A percentile compares a stretch with the other conserved stretches of the same genome.
Conservation (phyloP, 176 grass and related monocot species). For the Triticum dicoccoides region DNA sequence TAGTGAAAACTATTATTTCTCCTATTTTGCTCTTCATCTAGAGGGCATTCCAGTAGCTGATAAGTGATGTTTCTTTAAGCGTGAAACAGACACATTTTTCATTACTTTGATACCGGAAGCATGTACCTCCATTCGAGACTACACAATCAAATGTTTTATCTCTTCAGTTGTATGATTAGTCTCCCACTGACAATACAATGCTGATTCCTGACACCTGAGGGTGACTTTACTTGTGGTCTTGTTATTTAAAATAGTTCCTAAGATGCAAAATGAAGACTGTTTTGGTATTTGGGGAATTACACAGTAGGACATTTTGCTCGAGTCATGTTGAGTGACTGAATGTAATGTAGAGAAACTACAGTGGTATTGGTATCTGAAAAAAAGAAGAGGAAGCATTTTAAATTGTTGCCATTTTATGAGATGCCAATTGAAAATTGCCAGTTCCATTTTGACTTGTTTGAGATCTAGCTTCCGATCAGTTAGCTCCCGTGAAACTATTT, state of each 20-base stretch:
- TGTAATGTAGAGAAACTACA: neutral
- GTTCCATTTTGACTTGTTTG: constrained; percentile 9
- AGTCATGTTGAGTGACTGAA: neutral
- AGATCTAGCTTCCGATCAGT: neutral
- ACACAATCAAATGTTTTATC: neutral
- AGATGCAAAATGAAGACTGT: neutral
- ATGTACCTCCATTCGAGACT: neutral
- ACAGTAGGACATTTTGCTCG: constrained; percentile 1
- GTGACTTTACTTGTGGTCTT: neutral
- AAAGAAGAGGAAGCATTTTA: neutral
- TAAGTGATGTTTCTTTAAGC: constrained; percentile 15
- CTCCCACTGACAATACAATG: neutral
- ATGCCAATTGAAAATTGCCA: constrained; percentile 7
- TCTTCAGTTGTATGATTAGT: neutral
- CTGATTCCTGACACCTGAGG: neutral
- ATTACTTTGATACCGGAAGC: constrained; percentile 8
- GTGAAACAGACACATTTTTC: neutral
- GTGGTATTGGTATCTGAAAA: neutral
- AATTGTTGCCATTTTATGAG: constrained; percentile 3
- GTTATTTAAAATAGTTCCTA: neutral
- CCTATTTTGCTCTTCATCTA: neutral
- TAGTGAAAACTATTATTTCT: neutral
- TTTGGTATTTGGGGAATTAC: neutral
- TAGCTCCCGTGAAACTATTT: neutral
- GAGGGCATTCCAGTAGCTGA: constrained; percentile 7